Base-by-base conservation (phyloP, 257 asterid genomes). In the Solanum sejunctum region DNA sequence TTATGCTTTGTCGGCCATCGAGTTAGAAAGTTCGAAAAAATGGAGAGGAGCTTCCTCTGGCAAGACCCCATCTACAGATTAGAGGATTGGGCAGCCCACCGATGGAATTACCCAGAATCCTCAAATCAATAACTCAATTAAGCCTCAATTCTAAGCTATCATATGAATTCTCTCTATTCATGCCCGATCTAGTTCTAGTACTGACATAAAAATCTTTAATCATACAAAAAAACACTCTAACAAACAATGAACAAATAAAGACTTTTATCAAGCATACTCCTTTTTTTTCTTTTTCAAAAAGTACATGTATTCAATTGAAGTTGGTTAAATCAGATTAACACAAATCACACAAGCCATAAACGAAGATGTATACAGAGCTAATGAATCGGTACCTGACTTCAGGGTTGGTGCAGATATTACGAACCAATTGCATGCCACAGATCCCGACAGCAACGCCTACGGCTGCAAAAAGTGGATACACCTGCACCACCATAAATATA, bases 391-490 rank as follows among this genome's bases (percentile, higher is more conserved):
- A 96, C 99, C 99, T 91, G 93, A 96, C 99, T 94, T 96, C 98
- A 66, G 99, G 98, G 55, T 96, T 96, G 56, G 73, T 85, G 60
- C 87, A 63, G 47, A 96, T 94, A 88, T 94, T 96, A 55, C 98
- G 97, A 80, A 96, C 84, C 95, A 94, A 89, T 70, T 95, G 98
- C 96, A 93, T 92, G 28, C 96, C 97, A 84, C 98, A 95, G 75
- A 94, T 93, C 55, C 97, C 99, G 55, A 95, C 95, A 66, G 99
- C 97, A 10, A 95, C 90, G 12, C 98, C 98, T 67, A 92, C 94
- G 32, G 98, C 93, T 10, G 95, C 97, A 86, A 95, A 95, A 92
- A 95, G 84, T 47, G 99, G 99, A 84, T 90, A 94, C 6, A 92
- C 99, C 99, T 93, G 87, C 57, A 49, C 84, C 43, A n/a, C 54